Base-by-base conservation (phyloP, 768 basidiomycete species). In the Phylloporus arenicola region DNA sequence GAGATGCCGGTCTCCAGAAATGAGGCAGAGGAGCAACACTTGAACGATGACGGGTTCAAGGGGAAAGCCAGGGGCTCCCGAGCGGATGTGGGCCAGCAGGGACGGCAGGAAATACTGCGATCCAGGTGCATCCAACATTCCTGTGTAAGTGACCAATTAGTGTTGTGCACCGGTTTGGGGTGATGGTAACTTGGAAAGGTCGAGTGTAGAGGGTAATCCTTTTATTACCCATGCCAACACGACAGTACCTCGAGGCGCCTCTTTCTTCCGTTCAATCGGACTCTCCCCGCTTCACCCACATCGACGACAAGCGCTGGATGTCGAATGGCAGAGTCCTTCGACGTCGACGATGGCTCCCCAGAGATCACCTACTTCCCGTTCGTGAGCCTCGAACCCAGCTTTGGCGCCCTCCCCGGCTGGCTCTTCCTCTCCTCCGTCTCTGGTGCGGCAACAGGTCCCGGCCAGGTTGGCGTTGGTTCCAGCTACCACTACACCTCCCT, bases 261-360 rank as follows among this genome's bases (percentile, higher is more conserved):
- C 47, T 59, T 50, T 50, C 20, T 44, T 45, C 41, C 24, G 27
- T n/a, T n/a, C n/a, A n/a, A n/a, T n/a, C n/a, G n/a, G n/a, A n/a
- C n/a, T n/a, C 25, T 25, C 52, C 39, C 33, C 24, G 5, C 16
- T 22, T 47, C 48, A 42, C 35, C 43, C 22, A 25, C 38, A 2
- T 22, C 38, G n/a, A 8, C 22, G 50, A 43, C 53, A 47, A 48
- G 49, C 53, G 42, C 55, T 78, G 63, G 57, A 65, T 69, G n/a
- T n/a, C n/a, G 66, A 56, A 67, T 67, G 68, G 66, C 68, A 54
- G 37, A 33, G 49, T 38, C 34, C 30, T 71, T 86, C 67, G 56
- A 65, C 51, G 70, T 89, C 58, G 78, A 83, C 65, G 81, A 88
- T 63, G 80, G 81, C 47, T 87, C 86, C 38, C 86, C 86, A 4